phyloP scores from a whole-genome alignment of 2,329 filamentous ascomycete genomes.

The Neoascochyta sp. region DNA sequence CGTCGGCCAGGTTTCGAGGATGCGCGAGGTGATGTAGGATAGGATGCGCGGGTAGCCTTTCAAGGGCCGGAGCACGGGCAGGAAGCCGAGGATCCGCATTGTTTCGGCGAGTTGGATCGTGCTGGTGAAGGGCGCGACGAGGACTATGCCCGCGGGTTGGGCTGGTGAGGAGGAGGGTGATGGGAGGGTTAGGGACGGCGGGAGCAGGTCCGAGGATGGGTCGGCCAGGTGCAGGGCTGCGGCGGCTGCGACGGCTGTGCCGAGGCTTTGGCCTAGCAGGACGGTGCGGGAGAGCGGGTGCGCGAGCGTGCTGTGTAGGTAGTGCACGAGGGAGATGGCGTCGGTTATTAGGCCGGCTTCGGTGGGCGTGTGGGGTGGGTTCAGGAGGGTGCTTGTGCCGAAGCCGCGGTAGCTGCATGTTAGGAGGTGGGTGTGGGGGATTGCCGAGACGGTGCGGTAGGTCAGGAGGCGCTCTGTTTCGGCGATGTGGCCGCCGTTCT shows the following conservation, averaged over 20 bases:
- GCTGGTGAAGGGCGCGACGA: slow-evolving; percentile 76
- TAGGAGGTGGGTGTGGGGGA: slow-evolving; percentile 70
- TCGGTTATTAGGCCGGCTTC: slow-evolving; percentile 81
- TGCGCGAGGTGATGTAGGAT: slow-evolving; percentile 56
- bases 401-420: slow-evolving; percentile 89
- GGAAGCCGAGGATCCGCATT: slow-evolving; percentile 72
- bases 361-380: slow-evolving; percentile 52
- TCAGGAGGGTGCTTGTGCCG: slow-evolving; percentile 69
- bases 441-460: slow-evolving; percentile 72
- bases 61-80: slow-evolving; percentile 77
- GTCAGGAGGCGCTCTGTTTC: slow-evolving; percentile 71
- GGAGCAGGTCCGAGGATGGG: slow-evolving; percentile 19
- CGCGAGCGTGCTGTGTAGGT: slow-evolving; percentile 61
- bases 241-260: slow-evolving; percentile 76
- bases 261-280: slow-evolving; percentile 80
- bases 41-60: slow-evolving; percentile 62
- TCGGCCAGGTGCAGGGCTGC: slow-evolving; percentile 66
- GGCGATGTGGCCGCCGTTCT: slow-evolving; percentile 84
- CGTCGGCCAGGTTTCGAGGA: slow-evolving; percentile 82
- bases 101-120: slow-evolving; percentile 68
- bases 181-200: slow-evolving; percentile 10
- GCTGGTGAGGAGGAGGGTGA: slow-evolving; percentile 5
- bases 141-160: slow-evolving; percentile 76
- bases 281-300: slow-evolving; percentile 71
- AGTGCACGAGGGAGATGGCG: slow-evolving; percentile 68